Percentiles rank a stretch among this genome's conserved stretches.
Conservation (phyloP, 1,139 yeast genomes). For the Lodderomyces elongisporus region DNA sequence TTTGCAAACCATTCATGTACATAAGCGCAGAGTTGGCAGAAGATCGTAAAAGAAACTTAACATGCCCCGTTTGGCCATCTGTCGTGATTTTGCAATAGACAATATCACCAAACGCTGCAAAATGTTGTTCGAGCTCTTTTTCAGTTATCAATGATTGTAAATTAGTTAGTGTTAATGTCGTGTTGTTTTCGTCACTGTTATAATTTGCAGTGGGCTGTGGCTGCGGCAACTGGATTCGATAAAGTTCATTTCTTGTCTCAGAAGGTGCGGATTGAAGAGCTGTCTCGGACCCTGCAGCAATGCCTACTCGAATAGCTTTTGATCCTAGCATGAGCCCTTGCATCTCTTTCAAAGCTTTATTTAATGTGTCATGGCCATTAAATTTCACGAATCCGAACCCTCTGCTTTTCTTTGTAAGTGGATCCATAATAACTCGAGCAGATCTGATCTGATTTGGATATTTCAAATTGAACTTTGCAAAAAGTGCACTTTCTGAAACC, state of each 20-base stretch:
- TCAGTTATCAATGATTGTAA: constrained; percentile 26
- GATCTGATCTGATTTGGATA: constrained; percentile 71
- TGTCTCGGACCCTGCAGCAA: constrained; percentile 21
- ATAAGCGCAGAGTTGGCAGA: constrained; percentile 36
- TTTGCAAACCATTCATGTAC: constrained; percentile 26
- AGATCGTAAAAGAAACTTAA: constrained; percentile 26
- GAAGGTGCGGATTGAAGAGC: constrained; percentile 6
- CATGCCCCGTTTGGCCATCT: constrained; percentile 20
- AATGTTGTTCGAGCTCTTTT: constrained; percentile 25
- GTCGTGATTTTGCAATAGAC: constrained; percentile 19
- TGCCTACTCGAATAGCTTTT: constrained; percentile 65
- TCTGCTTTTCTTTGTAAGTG: constrained; percentile 67
- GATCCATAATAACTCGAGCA: constrained; percentile 83
- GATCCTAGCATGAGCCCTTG: constrained; percentile 73
- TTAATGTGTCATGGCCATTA: constrained; percentile 64
- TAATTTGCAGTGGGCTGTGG: constrained; percentile 30
- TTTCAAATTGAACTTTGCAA: constrained; percentile 63
- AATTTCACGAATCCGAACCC: constrained; percentile 94
- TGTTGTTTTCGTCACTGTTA: constrained; percentile 34
- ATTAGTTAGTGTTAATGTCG: constrained; percentile 28
- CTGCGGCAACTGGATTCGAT: constrained; percentile 18
- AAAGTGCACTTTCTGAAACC: constrained; percentile 66
- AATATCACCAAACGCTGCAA: constrained; percentile 36
- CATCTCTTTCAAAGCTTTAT: constrained; percentile 74
- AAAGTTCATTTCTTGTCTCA: constrained; percentile 8